phyloP scores from a whole-genome alignment of 176 grass and related monocot species.

The Avena atlantica region DNA sequence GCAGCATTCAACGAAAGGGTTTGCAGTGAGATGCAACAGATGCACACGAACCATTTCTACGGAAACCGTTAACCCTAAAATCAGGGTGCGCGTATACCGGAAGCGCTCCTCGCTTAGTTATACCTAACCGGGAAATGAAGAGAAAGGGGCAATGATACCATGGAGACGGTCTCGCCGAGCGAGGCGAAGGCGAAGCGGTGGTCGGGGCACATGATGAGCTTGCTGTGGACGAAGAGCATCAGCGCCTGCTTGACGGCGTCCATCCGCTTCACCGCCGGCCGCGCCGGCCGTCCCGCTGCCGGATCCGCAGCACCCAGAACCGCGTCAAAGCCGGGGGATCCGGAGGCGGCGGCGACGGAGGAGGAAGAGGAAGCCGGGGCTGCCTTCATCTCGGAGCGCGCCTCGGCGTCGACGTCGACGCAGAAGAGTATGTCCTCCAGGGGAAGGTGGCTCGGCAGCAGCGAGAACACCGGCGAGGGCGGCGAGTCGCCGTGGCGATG shows the following conservation, averaged over 20 bases:
- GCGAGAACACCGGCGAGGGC: conserved; percentile 43
- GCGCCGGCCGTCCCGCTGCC: conserved; percentile 31
- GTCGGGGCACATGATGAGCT: conserved; percentile 76
- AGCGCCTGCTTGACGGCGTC: conserved; percentile 88
- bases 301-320: conserved; percentile 23
- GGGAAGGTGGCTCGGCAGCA: conserved; percentile 69
- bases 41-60: background rate
- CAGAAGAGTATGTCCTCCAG: conserved; percentile 95
- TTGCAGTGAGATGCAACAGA: background rate
- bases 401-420: conserved; percentile 84
- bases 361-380: conserved; percentile 28
- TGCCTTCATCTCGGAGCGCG: conserved; percentile 71
- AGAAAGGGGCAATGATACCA: conserved; percentile 47
- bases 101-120: background rate
- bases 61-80: conserved; percentile 21
- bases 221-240: conserved; percentile 82
- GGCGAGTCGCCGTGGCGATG: conserved; percentile 17
- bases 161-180: conserved; percentile 66
- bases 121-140: background rate
- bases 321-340: conserved; percentile 30
- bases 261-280: conserved; percentile 67
- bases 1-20: background rate
- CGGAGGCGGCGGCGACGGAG: conserved; percentile 36
- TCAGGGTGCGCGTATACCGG: too few species aligned
- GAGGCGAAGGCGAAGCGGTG: conserved; percentile 86